phyloP scores from a whole-genome alignment of 805 yeast genomes.

The Danielia reshetovae region DNA sequence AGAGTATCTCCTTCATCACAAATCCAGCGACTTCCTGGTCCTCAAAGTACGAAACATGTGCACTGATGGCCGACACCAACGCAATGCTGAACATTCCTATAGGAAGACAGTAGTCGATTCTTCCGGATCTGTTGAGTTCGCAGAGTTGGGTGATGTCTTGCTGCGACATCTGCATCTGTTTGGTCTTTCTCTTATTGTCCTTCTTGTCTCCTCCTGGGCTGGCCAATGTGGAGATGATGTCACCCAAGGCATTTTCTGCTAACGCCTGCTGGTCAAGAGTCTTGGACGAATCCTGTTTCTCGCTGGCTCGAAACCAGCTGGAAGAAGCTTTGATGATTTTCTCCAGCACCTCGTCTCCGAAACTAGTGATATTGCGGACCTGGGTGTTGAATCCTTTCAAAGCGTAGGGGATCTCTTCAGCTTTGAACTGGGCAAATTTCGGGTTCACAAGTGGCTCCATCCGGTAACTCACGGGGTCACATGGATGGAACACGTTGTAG shows the following conservation, averaged over 20 bases:
- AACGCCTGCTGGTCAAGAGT: constrained; percentile 9
- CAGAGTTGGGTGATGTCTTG: constrained; percentile 34
- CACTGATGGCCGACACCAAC: constrained; percentile 73
- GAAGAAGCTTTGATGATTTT: constrained; percentile 32
- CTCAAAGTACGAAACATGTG: constrained; percentile 87
- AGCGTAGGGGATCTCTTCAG: constrained; percentile 57
- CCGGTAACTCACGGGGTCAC: constrained; percentile 89
- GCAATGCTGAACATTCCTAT: constrained; percentile 79
- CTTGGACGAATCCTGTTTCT: not conserved
- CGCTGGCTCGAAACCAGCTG: constrained; percentile 28
- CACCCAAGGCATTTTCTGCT: constrained; percentile 31
- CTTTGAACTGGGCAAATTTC: constrained; percentile 45
- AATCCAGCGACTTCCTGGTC: constrained; percentile 82
- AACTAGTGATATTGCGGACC: constrained; percentile 38
- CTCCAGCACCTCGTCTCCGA: constrained; percentile 37
- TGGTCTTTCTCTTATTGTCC: constrained; percentile 16
- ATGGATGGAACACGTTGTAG: constrained; percentile 83
- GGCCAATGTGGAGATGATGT: constrained; percentile 29
- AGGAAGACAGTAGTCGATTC: constrained; percentile 78
- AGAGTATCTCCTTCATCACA: constrained; percentile 55
- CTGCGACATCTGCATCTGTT: constrained; percentile 24
- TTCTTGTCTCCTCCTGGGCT: constrained; percentile 14
- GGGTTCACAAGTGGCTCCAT: constrained; percentile 75
- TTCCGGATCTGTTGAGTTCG: constrained; percentile 62
- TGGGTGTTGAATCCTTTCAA: constrained; percentile 49